phyloP scores from a whole-genome alignment of 331 rosid genomes.

The Acacia pycnantha region DNA sequence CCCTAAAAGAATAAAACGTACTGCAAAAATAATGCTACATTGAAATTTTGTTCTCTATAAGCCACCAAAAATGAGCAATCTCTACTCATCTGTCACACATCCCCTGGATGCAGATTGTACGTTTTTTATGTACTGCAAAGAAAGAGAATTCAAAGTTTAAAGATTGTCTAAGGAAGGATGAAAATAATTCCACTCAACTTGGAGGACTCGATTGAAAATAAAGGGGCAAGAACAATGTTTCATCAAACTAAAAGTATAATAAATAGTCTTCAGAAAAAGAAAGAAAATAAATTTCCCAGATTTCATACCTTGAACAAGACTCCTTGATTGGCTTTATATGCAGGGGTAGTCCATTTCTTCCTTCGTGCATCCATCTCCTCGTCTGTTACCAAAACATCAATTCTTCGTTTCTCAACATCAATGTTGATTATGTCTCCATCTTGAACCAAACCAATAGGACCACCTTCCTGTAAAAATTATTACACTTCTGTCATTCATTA shows the following conservation, averaged over 20 bases:
- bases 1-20: background rate
- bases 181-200: background rate
- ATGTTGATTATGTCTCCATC: constrained; percentile 73
- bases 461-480: constrained; percentile 76
- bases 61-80: constrained; percentile 1
- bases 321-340: constrained; percentile 78
- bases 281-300: background rate
- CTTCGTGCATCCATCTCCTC: constrained; percentile 70
- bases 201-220: background rate
- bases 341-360: constrained; percentile 63
- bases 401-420: constrained; percentile 70
- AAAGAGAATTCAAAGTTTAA: constrained; percentile 1
- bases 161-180: background rate
- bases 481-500: constrained; percentile 2
- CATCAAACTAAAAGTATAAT: background rate
- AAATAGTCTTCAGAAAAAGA: background rate
- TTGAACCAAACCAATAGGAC: constrained; percentile 81
- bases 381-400: constrained; percentile 62
- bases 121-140: constrained; percentile 78
- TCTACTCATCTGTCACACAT: constrained; percentile 93
- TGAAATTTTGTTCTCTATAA: constrained; percentile 22
- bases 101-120: constrained; percentile 82
- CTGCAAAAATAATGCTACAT: constrained; percentile 24
- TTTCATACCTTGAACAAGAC: constrained; percentile 69
- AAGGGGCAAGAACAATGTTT: background rate